Evolutionary conservation across 345 rosid genomes (phyloP).

Genomic region (Reutealis trisperma): DNA sequence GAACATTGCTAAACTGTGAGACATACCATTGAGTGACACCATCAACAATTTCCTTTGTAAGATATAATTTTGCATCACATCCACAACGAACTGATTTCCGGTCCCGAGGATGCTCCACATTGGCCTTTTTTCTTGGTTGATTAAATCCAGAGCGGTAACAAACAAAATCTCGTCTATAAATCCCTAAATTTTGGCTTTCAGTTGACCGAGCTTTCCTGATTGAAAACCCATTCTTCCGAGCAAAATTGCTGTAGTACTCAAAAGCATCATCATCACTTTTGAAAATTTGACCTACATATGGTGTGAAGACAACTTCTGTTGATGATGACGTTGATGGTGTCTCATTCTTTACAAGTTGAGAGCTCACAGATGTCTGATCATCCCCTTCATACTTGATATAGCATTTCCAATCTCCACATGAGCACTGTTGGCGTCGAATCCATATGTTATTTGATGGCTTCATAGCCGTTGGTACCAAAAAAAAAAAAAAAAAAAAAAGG

Average conservation of each 20-base stretch:
- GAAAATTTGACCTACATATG: conserved; percentile 88
- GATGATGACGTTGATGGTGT: conserved; percentile 43
- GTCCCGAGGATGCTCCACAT: conserved; percentile 92
- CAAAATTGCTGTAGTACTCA: conserved; percentile 78
- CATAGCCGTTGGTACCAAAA: conserved; percentile 41
- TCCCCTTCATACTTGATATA: conserved; percentile 67
- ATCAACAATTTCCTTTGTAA: conserved; percentile 70
- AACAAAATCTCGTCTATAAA: conserved; percentile 89
- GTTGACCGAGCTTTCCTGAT: conserved; percentile 91
- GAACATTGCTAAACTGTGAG: conserved; percentile 92
- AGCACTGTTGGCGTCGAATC: conserved; percentile 90
- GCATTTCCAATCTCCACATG: conserved; percentile 97
- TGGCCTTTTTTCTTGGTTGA: conserved; percentile 86
- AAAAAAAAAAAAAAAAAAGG: conserved; percentile 22
- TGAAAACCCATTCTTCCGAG: conserved; percentile 85
- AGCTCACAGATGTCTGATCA: conserved; percentile 48
- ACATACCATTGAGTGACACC: conserved; percentile 78
- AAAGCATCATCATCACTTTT: conserved; percentile 81
- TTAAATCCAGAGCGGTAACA: conserved; percentile 94
- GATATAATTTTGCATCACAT: conserved; percentile 85
- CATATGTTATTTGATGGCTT: conserved; percentile 72
- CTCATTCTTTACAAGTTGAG: conserved; percentile 57
- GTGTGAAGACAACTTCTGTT: conserved; percentile 55
- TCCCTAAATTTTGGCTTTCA: conserved; percentile 81
- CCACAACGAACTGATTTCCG: conserved; percentile 92